These are phyloP conservation scores for Zancudomyces culisetae DNA, from an alignment of 371 early-diverging fungal genomes.

Conservation along the genomic window DNA sequence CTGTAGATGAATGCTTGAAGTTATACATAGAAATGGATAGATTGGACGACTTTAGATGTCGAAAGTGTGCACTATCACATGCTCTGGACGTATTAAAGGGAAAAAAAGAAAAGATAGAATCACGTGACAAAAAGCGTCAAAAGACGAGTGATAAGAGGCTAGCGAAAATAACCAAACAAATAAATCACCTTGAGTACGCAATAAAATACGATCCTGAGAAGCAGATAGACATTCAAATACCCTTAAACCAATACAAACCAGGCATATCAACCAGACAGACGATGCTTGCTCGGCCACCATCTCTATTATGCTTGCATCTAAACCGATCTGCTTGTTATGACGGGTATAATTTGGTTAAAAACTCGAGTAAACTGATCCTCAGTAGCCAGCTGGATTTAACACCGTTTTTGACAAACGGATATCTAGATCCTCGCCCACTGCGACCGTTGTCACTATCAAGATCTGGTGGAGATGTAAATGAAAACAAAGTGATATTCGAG, in stretches of 20 bases:
- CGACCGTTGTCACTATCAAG: conserved; percentile 30
- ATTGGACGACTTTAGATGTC: conserved; percentile 29
- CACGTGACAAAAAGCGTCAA: not conserved
- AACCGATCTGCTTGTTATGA: conserved; percentile 48
- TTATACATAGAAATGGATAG: conserved; percentile 24
- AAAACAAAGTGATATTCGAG: conserved; percentile 25
- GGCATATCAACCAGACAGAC: conserved; percentile 37
- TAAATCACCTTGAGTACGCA: conserved; percentile 3
- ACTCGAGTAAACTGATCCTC: conserved; percentile 44
- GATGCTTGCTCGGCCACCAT: conserved; percentile 37
- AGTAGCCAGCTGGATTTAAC: conserved; percentile 45
- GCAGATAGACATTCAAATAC: conserved; percentile 8
- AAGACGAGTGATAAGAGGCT: conserved; percentile 7
- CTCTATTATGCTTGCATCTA: conserved; percentile 53
- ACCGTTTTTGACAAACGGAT: conserved; percentile 40
- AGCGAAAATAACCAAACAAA: conserved; percentile 5
- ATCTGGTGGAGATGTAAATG: not conserved
- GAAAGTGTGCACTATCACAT: conserved; percentile 21
- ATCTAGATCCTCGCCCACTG: conserved; percentile 31
- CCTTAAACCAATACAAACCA: conserved; percentile 19
- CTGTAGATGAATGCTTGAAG: conserved; percentile 23
- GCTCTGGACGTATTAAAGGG: conserved; percentile 9
- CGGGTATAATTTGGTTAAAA: conserved; percentile 50
- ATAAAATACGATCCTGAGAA: conserved; percentile 9
- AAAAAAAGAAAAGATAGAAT: not conserved